These are phyloP conservation scores for Haematococcus lacustris DNA, from an alignment of 139 green algal genomes.

Conservation along the genomic window DNA sequence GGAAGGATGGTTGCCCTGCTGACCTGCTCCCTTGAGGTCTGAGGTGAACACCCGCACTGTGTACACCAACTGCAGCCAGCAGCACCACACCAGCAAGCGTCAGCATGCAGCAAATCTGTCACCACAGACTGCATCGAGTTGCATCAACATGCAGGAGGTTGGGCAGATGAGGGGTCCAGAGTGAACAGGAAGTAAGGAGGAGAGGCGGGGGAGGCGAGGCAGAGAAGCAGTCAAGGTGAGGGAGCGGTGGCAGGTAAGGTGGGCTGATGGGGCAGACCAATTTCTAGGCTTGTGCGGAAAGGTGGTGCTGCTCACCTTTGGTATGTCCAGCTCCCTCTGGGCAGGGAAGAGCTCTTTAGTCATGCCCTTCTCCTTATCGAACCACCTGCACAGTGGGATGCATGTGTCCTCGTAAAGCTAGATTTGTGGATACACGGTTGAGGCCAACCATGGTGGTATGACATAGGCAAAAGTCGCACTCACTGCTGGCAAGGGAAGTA, in stretches of 20 bases:
- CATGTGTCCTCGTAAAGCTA: too few relatives aligned
- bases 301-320: constrained; percentile 4
- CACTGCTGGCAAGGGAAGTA: constrained; percentile 31
- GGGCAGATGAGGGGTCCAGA: neutral
- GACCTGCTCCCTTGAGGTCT: constrained; percentile 51
- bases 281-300: too few relatives aligned
- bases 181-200: neutral
- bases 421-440: too few relatives aligned
- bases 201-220: neutral
- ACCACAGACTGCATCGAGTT: neutral
- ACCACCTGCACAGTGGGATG: too few relatives aligned
- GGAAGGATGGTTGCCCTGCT: too few relatives aligned
- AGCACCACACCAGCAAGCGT: neutral
- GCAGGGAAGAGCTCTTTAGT: constrained; percentile 30
- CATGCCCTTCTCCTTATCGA: constrained; percentile 28
- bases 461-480: too few relatives aligned
- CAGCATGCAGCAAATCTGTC: neutral
- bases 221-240: neutral
- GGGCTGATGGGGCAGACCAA: neutral
- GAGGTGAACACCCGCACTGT: constrained; percentile 30
- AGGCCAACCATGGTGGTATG: too few relatives aligned
- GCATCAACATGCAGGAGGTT: neutral
- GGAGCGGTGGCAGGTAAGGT: neutral
- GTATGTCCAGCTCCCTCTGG: constrained; percentile 11
- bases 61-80: constrained; percentile 5